Evolutionary conservation across 495 filamentous ascomycete species (phyloP), one percentile per base, ranked within the genome.

Genomic region (Aeminium ludgeri): DNA sequence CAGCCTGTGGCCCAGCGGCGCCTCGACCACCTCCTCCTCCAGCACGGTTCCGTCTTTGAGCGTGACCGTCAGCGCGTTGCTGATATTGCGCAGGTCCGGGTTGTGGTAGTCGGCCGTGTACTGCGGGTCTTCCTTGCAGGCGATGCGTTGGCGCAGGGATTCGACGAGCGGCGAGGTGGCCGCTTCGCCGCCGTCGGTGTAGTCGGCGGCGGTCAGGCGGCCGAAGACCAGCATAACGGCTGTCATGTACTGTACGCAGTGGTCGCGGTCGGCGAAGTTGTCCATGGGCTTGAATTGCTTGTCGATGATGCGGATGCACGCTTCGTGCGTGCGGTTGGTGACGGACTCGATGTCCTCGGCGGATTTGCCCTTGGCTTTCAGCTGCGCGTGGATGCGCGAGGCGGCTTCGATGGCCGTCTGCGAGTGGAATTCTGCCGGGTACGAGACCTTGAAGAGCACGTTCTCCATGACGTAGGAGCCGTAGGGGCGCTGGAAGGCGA

Each of bases 391-490:
- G 57, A 97, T 76, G 53, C 74, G 78, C 68, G 93, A 70, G 6
- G 89, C 85, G 13, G 83, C 83, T 65, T 97, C 89, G 45, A 95
- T 86, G 51, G 89, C 89, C 18, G 89, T 97, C 64, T 97, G 89
- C 11, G 89, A 96, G 70, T 97, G 89, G 73, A 97, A 97, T 59
- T 97, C 89, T 48, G 89, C 89, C 55, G 86, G 86, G 58, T 92
- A 94, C 23, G 89, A 97, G 30, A 97, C 91, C 71, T 97, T 97
- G 73, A 97, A 97, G 35, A 97, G 80, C 34, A 97, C 82, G 58
- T 96, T 97, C 74, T 97, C 89, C 89, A 97, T 97, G 40, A 97
- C 91, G 60, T 97, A 97, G 70, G 80, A 87, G 51, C 86, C 89
- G 56, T 96, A 97, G 33, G 77, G 76, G 36, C 89, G 76, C 66